Conservation (phyloP, 805 yeast genomes). For the Saturnispora halmiae region DNA sequence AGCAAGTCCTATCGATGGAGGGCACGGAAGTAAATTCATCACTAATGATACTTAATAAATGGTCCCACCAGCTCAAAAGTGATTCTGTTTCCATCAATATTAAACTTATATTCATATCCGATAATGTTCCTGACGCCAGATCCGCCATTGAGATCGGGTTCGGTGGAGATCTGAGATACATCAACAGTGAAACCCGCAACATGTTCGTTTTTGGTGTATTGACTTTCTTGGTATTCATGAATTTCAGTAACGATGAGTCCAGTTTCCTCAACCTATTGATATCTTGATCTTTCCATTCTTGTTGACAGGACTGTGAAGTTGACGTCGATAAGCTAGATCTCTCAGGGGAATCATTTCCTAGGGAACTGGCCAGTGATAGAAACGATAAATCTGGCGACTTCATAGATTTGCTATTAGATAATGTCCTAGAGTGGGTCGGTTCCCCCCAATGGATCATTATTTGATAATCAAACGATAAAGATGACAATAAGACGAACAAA, state of each 20-base stretch:
- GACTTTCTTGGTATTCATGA: slow-evolving; percentile 30
- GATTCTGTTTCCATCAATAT: slow-evolving; percentile 8
- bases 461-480: too few species aligned
- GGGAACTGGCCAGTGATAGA: background rate
- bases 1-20: slow-evolving; percentile 41
- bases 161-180: slow-evolving; percentile 30
- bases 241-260: slow-evolving; percentile 37
- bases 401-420: background rate
- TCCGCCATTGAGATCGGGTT: slow-evolving; percentile 6
- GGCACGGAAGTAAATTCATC: slow-evolving; percentile 30
- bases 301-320: background rate
- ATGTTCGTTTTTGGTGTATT: slow-evolving; percentile 37
- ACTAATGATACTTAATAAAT: slow-evolving; percentile 29
- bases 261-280: slow-evolving; percentile 27
- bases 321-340: slow-evolving; percentile 11
- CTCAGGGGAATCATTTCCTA: background rate
- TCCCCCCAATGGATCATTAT: background rate
- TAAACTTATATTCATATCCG: slow-evolving; percentile 10
- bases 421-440: background rate
- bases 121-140: slow-evolving; percentile 5
- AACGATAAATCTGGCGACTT: background rate
- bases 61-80: slow-evolving; percentile 46
- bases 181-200: slow-evolving; percentile 38
- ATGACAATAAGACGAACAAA: too few species aligned
- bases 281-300: slow-evolving; percentile 3